Conservation (phyloP, 2,329 filamentous ascomycete species). For the Cladosporium halotolerans region DNA sequence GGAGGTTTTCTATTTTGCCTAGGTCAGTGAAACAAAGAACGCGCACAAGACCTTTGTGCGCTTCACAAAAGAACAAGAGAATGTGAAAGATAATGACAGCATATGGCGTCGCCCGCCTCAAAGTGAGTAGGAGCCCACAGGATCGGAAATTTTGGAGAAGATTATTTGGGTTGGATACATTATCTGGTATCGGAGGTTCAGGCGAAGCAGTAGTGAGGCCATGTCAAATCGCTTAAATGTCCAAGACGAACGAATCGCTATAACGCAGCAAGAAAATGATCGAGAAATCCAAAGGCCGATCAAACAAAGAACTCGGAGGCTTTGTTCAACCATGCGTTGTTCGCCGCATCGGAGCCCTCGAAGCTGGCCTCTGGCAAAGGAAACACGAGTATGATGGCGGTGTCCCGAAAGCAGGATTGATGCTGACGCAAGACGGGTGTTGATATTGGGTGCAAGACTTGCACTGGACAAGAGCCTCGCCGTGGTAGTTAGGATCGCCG, state of each 20-base stretch:
- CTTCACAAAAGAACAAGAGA: not conserved
- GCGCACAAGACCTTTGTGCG: not conserved
- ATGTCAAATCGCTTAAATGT: not conserved
- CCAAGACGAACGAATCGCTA: constrained; percentile 3
- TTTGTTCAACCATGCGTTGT: constrained; percentile 6
- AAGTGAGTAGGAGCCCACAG: not conserved
- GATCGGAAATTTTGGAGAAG: not conserved
- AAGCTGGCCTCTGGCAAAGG: constrained; percentile 6
- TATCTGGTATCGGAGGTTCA: constrained; percentile 1
- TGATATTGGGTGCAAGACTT: constrained; percentile 59
- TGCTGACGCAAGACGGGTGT: constrained; percentile 53
- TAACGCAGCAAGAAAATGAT: constrained; percentile 8
- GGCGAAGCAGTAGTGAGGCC: not conserved
- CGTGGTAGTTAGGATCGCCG: constrained; percentile 47
- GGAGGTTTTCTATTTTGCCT: not conserved
- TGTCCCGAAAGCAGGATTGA: constrained; percentile 35
- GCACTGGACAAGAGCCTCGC: constrained; percentile 56
- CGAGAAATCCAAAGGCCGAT: not conserved
- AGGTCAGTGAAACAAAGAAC: not conserved
- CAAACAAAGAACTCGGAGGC: constrained; percentile 2
- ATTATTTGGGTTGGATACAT: constrained; percentile 1
- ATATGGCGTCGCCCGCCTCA: too few relatives aligned
- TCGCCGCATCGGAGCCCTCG: constrained; percentile 1
- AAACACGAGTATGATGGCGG: constrained; percentile 8
- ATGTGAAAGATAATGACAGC: not conserved